Evolutionary conservation across 768 basidiomycete genomes (phyloP), one percentile per base, ranked within the genome.

Genomic region (Hirschioporus abietinus): DNA sequence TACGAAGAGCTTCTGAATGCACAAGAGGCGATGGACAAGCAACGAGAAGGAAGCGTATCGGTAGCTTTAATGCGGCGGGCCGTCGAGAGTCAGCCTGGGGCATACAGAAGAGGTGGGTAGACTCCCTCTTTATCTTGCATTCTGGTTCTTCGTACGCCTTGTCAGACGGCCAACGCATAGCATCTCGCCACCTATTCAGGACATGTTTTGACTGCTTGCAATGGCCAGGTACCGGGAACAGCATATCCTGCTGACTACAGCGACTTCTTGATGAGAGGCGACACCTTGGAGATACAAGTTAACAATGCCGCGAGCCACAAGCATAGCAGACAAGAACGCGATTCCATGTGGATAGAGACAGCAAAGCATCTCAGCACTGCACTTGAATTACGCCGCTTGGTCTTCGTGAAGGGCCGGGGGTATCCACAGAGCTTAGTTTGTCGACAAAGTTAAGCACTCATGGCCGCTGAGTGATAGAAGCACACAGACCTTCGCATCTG

Each of bases 31-130:
- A 52, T 15, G 42, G 12, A 5, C 20, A 52, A 3, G 12, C 42
- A 52, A 52, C 12, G 12, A 12, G 20, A 10, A 52, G 20, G 42
- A 52, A 52, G 12, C 42, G 42, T 15, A 52, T 52, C 42, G 42
- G 42, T 52, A 52, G 42, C 42, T 52, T 52, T 52, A 52, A 52
- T 52, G 42, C 42, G 42, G 42, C 42, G 42, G 42, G 42, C 42
- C 42, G 42, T 52, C 12, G 42, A 52, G 42, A 5, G 42, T 52
- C 42, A 52, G 42, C 42, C 42, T 52, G 42, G 42, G 42, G 42
- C 42, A 52, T 15, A 52, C 20, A 10, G 42, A 52, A 5, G 42
- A 52, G 42, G 42, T 52, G 42, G 42, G 42, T 20, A 15, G 42
- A 3, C 42, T 12, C 42, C 42, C 42, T 52, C 42, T 52, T 52